These are phyloP conservation scores for Aspergillus avenaceus DNA, from an alignment of 495 filamentous ascomycete species.

Conservation along the genomic window DNA sequence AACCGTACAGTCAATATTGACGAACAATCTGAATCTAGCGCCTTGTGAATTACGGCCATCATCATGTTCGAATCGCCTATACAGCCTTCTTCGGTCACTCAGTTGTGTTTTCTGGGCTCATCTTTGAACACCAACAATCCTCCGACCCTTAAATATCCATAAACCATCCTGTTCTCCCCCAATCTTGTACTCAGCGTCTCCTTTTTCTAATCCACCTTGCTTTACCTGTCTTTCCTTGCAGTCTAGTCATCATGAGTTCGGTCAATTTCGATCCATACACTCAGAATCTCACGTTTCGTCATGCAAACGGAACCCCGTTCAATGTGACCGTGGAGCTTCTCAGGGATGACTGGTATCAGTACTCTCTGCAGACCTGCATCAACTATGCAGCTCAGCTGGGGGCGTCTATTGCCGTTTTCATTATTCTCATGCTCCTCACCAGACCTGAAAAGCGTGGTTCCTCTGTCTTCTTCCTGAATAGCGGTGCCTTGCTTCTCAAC, in stretches of 20 bases:
- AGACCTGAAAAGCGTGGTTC: slow-evolving; percentile 56
- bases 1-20: not conserved
- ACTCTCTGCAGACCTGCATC: slow-evolving; percentile 55
- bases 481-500: slow-evolving; percentile 55
- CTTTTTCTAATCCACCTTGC: not conserved
- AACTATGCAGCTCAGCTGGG: slow-evolving; percentile 72
- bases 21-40: not conserved
- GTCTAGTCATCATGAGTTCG: slow-evolving; percentile 10
- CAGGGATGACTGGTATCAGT: slow-evolving; percentile 41
- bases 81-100: not conserved
- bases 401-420: slow-evolving; percentile 61
- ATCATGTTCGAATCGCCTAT: slow-evolving; percentile 4
- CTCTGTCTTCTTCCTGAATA: slow-evolving; percentile 60
- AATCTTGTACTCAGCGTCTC: not conserved
- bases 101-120: not conserved
- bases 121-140: not conserved
- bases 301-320: slow-evolving; percentile 48
- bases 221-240: not conserved
- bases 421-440: slow-evolving; percentile 62
- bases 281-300: slow-evolving; percentile 54
- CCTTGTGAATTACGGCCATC: not conserved
- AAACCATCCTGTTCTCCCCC: not conserved
- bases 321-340: slow-evolving; percentile 46
- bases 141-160: not conserved
- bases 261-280: slow-evolving; percentile 53